A percentile compares a stretch with the other conserved stretches of the same genome.
Conservation (phyloP, 345 rosid genomes). For the Odontarrhena argentea region DNA sequence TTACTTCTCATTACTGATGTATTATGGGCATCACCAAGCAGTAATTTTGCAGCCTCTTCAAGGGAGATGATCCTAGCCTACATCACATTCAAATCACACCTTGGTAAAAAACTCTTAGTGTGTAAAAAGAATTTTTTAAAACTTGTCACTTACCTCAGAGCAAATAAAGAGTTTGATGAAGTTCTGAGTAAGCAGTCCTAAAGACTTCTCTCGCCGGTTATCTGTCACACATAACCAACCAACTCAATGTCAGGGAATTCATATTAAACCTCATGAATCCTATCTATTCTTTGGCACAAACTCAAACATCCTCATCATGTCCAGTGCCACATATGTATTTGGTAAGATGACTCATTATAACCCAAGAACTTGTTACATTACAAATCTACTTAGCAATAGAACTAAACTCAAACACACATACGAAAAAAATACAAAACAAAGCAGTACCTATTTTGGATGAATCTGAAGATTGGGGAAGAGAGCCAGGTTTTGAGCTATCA, state of each 20-base stretch:
- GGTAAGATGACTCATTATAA: slow-evolving; percentile 7
- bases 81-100: slow-evolving; percentile 21
- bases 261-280: not conserved
- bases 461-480: slow-evolving; percentile 50
- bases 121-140: not conserved
- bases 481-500: slow-evolving; percentile 48
- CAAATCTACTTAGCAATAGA: not conserved
- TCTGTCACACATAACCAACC: slow-evolving; percentile 48
- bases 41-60: slow-evolving; percentile 73
- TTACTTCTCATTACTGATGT: slow-evolving; percentile 81
- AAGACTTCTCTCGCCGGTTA: slow-evolving; percentile 78
- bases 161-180: slow-evolving; percentile 86
- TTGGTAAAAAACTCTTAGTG: not conserved
- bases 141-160: slow-evolving; percentile 59
- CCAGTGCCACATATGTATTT: not conserved
- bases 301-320: no score
- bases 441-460: slow-evolving; percentile 28
- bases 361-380: not conserved
- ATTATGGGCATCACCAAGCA: slow-evolving; percentile 80
- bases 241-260: not conserved
- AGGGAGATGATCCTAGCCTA: slow-evolving; percentile 74
- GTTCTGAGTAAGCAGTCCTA: slow-evolving; percentile 85
- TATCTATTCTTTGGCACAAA: slow-evolving; percentile 7
- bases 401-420: slow-evolving; percentile 6
- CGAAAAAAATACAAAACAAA: not conserved